Evolutionary conservation across 2,329 filamentous ascomycete genomes (phyloP).

Genomic region (Penicillium sp.): DNA sequence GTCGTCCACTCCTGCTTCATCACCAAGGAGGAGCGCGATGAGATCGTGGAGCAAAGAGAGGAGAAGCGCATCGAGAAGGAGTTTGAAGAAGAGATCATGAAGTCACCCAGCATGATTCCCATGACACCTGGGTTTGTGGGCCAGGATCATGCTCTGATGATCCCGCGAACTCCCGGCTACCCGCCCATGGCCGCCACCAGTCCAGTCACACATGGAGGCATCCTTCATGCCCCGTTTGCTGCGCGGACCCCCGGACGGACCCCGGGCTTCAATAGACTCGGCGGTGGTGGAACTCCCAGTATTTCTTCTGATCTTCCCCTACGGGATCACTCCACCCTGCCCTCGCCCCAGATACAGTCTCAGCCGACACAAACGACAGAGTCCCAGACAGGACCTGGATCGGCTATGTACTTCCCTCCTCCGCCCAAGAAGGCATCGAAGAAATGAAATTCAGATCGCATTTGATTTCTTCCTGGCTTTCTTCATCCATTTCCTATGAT

Average conservation of each 20-base stretch:
- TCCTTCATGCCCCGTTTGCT: constrained; percentile 32
- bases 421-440: constrained; percentile 46
- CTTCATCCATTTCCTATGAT: constrained; percentile 13
- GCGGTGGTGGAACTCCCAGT: constrained; percentile 32
- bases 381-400: constrained; percentile 14
- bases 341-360: constrained; percentile 28
- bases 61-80: constrained; percentile 45
- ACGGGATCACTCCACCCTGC: constrained; percentile 37
- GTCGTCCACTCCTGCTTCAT: constrained; percentile 53
- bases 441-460: constrained; percentile 18
- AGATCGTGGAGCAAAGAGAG: constrained; percentile 39
- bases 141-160: constrained; percentile 28
- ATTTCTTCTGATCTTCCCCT: constrained; percentile 46
- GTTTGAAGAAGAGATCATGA: constrained; percentile 47
- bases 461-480: not conserved
- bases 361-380: constrained; percentile 27
- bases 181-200: constrained; percentile 35
- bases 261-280: constrained; percentile 47
- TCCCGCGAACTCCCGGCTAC: constrained; percentile 33
- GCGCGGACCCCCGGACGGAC: constrained; percentile 37
- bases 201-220: constrained; percentile 15
- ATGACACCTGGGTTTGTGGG: constrained; percentile 33
- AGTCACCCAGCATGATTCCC: constrained; percentile 42
- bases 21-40: constrained; percentile 43
- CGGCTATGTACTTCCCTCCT: constrained; percentile 48